Base-by-base conservation (phyloP, 2,329 filamentous ascomycete species). In the Microsporum audouinii region DNA sequence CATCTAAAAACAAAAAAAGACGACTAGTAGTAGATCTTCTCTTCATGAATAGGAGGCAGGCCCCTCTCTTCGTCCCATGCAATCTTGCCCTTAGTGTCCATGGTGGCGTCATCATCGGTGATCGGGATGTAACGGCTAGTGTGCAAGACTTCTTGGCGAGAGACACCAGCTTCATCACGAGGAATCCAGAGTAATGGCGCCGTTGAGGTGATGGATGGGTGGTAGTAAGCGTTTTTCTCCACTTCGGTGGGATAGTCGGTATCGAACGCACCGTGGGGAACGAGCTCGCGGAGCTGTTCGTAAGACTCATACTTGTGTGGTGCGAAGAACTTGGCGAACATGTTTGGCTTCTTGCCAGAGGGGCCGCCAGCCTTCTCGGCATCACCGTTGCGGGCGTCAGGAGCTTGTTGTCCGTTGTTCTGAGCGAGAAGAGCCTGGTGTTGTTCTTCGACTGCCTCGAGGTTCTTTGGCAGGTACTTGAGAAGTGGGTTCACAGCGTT, bases 121-220 rank as follows among this genome's bases (percentile, higher is more conserved):
- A 95, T 92, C 0, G 86, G 83, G 34, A 90, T 88, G 36, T 88
- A 81, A 68, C 82, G 83, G 66, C 78, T 78, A 0, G 88, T 88
- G 67, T 94, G 88, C 10, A 79, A 79, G 59, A 94, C 79, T 73
- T 95, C 91, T 71, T 95, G 88, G 67, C 80, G 80, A 60, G 85
- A 89, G 47, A 96, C 82, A 7, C 89, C 88, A 56, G 84, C 84
- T 0, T 80, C 75, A 69, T 96, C 91, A 61, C 82, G 79, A 0
- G 91, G 89, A 31, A 96, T 88, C 91, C 91, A 96, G n/a, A 96
- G 78, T 34, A 89, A 76, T 1, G 88, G 88, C 0, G 82, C 74
- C 66, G 79, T 66, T 63, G 83, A 79, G 29, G 73, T 82, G 69
- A 92, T 80, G 0, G 87, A 81, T 0, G 90, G 89, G 64, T 91